Evolutionary conservation across 257 asterid species (phyloP).

Genomic region (Solanum sejunctum): DNA sequence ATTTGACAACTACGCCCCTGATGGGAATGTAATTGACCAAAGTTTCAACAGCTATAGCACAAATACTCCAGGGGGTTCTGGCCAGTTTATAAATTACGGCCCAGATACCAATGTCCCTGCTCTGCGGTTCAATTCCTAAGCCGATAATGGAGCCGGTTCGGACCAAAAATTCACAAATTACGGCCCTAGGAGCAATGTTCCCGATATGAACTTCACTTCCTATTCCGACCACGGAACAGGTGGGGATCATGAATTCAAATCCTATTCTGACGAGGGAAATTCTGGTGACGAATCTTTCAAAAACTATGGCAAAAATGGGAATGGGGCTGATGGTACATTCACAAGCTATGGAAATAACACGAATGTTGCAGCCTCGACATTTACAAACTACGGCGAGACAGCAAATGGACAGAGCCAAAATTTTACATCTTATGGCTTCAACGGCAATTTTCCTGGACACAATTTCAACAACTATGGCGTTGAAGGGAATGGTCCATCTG

Average conservation of each 20-base stretch:
- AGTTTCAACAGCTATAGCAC: slow-evolving; percentile 62
- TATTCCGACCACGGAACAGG: slow-evolving; percentile 52
- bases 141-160: slow-evolving; percentile 4
- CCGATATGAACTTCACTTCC: slow-evolving; percentile 27
- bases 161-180: background rate
- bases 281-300: slow-evolving; percentile 50
- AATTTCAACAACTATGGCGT: slow-evolving; percentile 46
- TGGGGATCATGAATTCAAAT: slow-evolving; percentile 32
- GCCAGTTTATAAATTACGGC: slow-evolving; percentile 36
- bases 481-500: slow-evolving; percentile 41
- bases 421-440: slow-evolving; percentile 41
- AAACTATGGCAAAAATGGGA: slow-evolving; percentile 65
- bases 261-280: slow-evolving; percentile 29
- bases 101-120: slow-evolving; percentile 26
- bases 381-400: slow-evolving; percentile 47
- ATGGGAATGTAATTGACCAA: slow-evolving; percentile 37
- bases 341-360: slow-evolving; percentile 43
- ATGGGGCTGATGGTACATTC: slow-evolving; percentile 50
- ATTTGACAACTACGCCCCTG: slow-evolving; percentile 43
- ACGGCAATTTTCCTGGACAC: slow-evolving; percentile 39
- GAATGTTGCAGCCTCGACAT: slow-evolving; percentile 39
- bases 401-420: slow-evolving; percentile 37
- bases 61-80: slow-evolving; percentile 47
- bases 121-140: slow-evolving; percentile 49
- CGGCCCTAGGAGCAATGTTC: slow-evolving; percentile 23